Evolutionary conservation across 2,329 filamentous ascomycete species (phyloP), one percentile per base, ranked within the genome.

Genomic region (Corniculantispora saksenae): DNA sequence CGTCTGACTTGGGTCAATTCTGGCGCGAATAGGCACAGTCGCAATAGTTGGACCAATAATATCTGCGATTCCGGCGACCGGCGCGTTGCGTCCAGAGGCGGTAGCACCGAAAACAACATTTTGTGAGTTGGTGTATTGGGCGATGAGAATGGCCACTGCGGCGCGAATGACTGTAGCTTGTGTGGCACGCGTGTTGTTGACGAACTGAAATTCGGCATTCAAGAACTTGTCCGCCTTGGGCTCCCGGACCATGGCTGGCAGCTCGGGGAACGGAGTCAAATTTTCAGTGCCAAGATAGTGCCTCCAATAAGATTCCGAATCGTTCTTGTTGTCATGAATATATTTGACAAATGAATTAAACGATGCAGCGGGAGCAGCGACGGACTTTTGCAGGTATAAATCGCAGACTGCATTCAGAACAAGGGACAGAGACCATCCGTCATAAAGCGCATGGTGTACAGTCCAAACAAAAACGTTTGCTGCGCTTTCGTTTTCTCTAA

Each of bases 41-140:
- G 68, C 64, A n/a, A 74, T 71, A 1, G 69, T 68, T 5, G 72
- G 70, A 0, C 67, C 72, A 1, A 67, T 53, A 2, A 71, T 65
- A 12, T 60, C 27, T 9, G 68, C 67, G 3, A 73, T 67, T 7
- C 66, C 66, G 5, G 43, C 38, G 3, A 72, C 38, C 1, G 66
- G 65, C 1, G 68, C 66, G 21, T 70, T 65, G 5, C 69, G 63
- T 5, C 71, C 71, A 3, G 66, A 68, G 1, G 68, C 54, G 9
- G 68, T 67, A 3, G 65, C 64, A 2, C 71, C 72, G 50, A 71
- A 73, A 0, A 69, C 17, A 2, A 72, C 54, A 53, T 66, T 60
- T 17, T 65, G 35, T n/a, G 59, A 73, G 62, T 13, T 72, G 67
- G 78, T 72, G 54, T 80, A 79, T 2, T 76, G 67, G 0, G 74